Evolutionary conservation across 768 basidiomycete genomes (phyloP).

Genomic region (Macrolepiota dolichaula): DNA sequence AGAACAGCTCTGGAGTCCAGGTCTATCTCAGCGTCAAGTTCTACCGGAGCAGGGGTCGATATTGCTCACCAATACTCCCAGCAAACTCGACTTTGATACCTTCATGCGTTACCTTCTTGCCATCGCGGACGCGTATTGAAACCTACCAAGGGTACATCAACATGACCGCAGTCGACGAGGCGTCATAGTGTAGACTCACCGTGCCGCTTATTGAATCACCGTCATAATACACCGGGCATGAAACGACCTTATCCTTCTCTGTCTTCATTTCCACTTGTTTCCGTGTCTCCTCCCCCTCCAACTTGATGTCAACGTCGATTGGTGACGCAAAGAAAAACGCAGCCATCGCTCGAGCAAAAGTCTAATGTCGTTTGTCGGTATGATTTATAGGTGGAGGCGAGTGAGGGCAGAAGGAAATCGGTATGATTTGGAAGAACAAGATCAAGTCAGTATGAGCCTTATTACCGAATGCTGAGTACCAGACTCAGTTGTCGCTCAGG

Average conservation of each 20-base stretch:
- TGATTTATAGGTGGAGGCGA: background rate
- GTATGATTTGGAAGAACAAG: background rate
- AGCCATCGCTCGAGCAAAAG: constrained; percentile 47
- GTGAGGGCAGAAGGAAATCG: background rate
- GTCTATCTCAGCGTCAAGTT: constrained; percentile 3
- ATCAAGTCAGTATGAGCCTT: background rate
- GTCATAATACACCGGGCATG: constrained; percentile 93
- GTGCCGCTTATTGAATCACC: constrained; percentile 90
- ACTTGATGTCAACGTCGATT: constrained; percentile 86
- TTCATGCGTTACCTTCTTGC: constrained; percentile 92
- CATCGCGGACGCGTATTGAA: constrained; percentile 85
- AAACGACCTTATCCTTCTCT: constrained; percentile 81
- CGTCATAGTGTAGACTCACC: constrained; percentile 35
- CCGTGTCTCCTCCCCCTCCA: constrained; percentile 82
- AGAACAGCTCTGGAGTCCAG: constrained; percentile 70
- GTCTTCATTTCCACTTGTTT: constrained; percentile 88
- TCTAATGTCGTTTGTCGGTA: background rate
- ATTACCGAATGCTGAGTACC: too few species aligned
- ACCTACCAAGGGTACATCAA: constrained; percentile 43
- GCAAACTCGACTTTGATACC: constrained; percentile 98
- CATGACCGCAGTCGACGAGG: background rate
- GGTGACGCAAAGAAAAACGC: constrained; percentile 91
- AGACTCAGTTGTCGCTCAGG: too few species aligned
- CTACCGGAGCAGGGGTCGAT: background rate
- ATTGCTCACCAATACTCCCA: constrained; percentile 81